Evolutionary conservation across 176 grass and related monocot species (phyloP).

Genomic region (Cenchrus purpureus): DNA sequence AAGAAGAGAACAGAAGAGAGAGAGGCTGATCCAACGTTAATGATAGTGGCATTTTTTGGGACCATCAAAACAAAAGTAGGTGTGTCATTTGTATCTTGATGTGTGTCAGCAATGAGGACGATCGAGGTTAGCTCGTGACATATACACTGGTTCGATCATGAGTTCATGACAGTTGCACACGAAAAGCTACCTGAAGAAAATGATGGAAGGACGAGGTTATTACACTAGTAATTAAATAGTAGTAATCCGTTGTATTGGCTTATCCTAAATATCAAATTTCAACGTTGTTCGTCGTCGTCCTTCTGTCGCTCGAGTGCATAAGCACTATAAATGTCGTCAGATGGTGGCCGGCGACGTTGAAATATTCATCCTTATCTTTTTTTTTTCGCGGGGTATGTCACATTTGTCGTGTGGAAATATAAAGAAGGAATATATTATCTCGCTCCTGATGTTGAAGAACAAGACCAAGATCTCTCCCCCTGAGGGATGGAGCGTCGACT

Average conservation of each 20-base stretch:
- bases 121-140: slow-evolving; percentile 5
- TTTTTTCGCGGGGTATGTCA: not conserved
- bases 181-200: slow-evolving; percentile 7
- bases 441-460: too few relatives aligned
- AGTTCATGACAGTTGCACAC: not conserved
- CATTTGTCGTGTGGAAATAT: not conserved
- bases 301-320: not conserved
- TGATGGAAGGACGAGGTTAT: slow-evolving; percentile 5
- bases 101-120: not conserved
- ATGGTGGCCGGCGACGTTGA: not conserved
- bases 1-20: not conserved
- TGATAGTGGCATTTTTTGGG: not conserved
- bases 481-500: too few relatives aligned
- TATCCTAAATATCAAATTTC: not conserved
- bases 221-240: too few relatives aligned
- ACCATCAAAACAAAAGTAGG: not conserved
- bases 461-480: too few relatives aligned
- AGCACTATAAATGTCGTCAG: not conserved
- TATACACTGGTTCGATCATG: not conserved
- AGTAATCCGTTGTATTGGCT: not conserved
- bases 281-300: not conserved
- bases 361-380: slow-evolving; percentile 7
- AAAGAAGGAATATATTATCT: not conserved
- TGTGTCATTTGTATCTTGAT: not conserved
- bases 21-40: not conserved